Conservation (phyloP, 169 alveolate species). For the Amoebophrya sp. region DNA sequence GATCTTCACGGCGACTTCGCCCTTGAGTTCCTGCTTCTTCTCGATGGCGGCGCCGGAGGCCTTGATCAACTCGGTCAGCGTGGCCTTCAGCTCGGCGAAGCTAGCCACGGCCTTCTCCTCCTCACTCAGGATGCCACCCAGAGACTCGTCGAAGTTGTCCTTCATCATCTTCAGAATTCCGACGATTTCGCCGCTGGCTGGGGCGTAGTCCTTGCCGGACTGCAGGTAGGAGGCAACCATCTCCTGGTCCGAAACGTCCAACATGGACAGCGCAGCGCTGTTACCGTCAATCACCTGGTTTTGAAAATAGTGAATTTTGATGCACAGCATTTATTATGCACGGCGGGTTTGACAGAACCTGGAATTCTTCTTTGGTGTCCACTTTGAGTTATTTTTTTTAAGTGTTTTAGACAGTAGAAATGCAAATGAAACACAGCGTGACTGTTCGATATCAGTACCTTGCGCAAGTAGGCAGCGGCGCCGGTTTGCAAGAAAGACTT, state of each 20-base stretch:
- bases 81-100: background rate
- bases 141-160: background rate
- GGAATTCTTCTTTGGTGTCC: too few relatives aligned
- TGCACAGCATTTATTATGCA: too few relatives aligned
- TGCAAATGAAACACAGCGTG: too few relatives aligned
- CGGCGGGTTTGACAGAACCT: too few relatives aligned
- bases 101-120: background rate
- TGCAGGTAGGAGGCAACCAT: background rate
- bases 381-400: too few relatives aligned
- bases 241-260: background rate
- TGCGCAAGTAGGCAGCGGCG: background rate
- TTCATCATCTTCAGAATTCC: background rate
- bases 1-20: constrained; percentile 1
- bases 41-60: constrained; percentile 3
- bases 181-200: background rate
- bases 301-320: too few relatives aligned
- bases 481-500: background rate
- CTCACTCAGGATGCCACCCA: background rate
- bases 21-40: background rate
- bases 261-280: background rate
- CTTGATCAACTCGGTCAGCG: background rate
- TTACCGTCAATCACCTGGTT: background rate
- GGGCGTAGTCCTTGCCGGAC: constrained; percentile 19
- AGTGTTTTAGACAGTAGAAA: too few relatives aligned
- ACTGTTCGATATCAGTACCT: too few relatives aligned